Percentiles rank a stretch among this genome's conserved stretches.
Conservation (phyloP, 192 early-diverging fungal species). For the Backusella tuberculispora region DNA sequence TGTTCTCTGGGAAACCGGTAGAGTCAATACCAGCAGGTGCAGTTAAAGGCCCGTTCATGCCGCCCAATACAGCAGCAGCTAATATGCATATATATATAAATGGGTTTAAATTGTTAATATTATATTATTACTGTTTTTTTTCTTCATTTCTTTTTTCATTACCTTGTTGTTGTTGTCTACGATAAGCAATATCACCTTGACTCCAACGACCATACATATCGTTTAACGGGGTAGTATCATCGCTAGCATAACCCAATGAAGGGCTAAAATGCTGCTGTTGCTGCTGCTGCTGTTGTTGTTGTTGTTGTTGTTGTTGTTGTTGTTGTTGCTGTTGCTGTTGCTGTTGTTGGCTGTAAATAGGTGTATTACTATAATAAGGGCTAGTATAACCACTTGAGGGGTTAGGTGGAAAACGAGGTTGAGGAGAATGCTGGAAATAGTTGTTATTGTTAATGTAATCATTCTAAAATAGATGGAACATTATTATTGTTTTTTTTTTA, state of each 20-base stretch:
- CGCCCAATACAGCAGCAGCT: conserved; percentile 31
- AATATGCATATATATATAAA: not conserved
- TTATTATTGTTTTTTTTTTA: no score
- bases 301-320: conserved; percentile 47
- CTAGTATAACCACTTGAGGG: not conserved
- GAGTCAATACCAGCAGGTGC: conserved; percentile 42
- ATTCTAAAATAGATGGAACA: not conserved
- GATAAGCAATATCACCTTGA: conserved; percentile 32
- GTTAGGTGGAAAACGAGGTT: not conserved
- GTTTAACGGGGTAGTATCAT: not conserved
- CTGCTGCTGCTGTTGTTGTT: conserved; percentile 55
- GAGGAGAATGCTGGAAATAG: conserved; percentile 18
- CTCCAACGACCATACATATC: conserved; percentile 40
- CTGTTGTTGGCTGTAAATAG: conserved; percentile 6
- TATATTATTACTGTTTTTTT: not conserved
- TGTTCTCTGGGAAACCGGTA: conserved; percentile 23
- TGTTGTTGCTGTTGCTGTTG: conserved; percentile 41
- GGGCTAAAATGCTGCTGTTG: conserved; percentile 51
- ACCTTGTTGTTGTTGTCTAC: conserved; percentile 20
- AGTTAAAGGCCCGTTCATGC: conserved; percentile 36
- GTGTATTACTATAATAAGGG: conserved; percentile 1
- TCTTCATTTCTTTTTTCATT: not conserved
- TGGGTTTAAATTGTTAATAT: not conserved
- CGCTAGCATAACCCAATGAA: conserved; percentile 9
- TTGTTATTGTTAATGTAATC: conserved; percentile 1